Evolutionary conservation across 2,329 filamentous ascomycete species (phyloP).

Genomic region (Thelonectria olida): DNA sequence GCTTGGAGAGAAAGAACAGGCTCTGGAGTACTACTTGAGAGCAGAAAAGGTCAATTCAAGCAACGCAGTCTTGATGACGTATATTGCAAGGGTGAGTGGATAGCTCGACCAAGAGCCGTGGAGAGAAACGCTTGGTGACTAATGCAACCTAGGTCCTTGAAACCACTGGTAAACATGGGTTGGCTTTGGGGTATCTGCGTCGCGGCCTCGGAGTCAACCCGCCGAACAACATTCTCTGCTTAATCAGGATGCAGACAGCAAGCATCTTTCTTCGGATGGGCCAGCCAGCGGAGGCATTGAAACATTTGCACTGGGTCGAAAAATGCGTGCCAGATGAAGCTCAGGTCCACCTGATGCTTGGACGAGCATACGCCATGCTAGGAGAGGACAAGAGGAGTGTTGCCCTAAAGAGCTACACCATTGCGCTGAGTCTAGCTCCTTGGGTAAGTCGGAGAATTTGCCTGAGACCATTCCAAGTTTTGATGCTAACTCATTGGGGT

Average conservation of each 20-base stretch:
- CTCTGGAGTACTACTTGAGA: conserved; percentile 26
- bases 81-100: conserved; percentile 28
- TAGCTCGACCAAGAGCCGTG: not conserved
- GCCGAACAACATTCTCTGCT: conserved; percentile 4
- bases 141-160: conserved; percentile 18
- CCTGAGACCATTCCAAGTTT: not conserved
- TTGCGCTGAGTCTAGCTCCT: conserved; percentile 17
- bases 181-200: conserved; percentile 13
- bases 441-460: conserved; percentile 10
- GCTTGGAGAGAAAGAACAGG: conserved; percentile 25
- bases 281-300: conserved; percentile 7
- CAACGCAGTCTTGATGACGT: conserved; percentile 31
- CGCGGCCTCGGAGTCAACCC: conserved; percentile 9
- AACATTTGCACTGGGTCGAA: conserved; percentile 8
- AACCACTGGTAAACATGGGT: conserved; percentile 17
- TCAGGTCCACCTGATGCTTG: conserved; percentile 16
- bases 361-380: conserved; percentile 12
- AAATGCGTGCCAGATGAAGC: conserved; percentile 9
- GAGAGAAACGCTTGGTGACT: conserved; percentile 9
- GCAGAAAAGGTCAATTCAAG: conserved; percentile 31
- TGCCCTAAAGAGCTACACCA: conserved; percentile 13
- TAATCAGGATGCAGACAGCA: conserved; percentile 18
- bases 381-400: conserved; percentile 6
- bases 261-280: conserved; percentile 9
- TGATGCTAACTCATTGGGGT: conserved; percentile 8